Conservation (phyloP, 306 rosid species). For the Crotalaria pallida region DNA sequence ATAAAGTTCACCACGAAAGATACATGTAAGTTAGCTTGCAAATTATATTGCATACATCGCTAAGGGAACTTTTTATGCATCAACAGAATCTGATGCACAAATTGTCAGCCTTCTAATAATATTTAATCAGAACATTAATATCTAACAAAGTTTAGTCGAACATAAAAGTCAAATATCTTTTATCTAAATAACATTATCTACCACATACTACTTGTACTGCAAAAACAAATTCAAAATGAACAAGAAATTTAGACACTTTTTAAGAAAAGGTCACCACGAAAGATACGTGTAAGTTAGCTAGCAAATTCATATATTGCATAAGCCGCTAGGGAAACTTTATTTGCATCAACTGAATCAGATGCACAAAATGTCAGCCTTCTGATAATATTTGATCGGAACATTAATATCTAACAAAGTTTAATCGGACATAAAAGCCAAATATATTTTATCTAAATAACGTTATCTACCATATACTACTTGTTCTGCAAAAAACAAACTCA, state of each 20-base stretch:
- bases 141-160: neutral
- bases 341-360: neutral
- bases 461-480: neutral
- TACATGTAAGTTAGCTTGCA: neutral
- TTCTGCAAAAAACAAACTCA: conserved; percentile 9
- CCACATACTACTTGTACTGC: neutral
- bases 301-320: neutral
- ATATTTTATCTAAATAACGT: neutral
- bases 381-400: neutral
- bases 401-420: conserved; percentile 3
- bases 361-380: neutral
- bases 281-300: neutral
- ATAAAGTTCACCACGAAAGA: too few relatives aligned
- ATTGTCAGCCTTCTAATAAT: neutral
- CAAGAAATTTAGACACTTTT: conserved; percentile 16
- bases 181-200: neutral
- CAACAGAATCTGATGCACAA: neutral
- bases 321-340: neutral
- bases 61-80: neutral
- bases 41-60: neutral
- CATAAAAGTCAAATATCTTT: neutral
- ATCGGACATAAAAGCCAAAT: neutral
- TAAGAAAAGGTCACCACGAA: neutral
- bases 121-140: conserved; percentile 2
- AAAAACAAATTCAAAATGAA: conserved; percentile 42